Evolutionary conservation across 2,329 filamentous ascomycete species (phyloP), one percentile per base, ranked within the genome.

Genomic region (Neurospora sp.): DNA sequence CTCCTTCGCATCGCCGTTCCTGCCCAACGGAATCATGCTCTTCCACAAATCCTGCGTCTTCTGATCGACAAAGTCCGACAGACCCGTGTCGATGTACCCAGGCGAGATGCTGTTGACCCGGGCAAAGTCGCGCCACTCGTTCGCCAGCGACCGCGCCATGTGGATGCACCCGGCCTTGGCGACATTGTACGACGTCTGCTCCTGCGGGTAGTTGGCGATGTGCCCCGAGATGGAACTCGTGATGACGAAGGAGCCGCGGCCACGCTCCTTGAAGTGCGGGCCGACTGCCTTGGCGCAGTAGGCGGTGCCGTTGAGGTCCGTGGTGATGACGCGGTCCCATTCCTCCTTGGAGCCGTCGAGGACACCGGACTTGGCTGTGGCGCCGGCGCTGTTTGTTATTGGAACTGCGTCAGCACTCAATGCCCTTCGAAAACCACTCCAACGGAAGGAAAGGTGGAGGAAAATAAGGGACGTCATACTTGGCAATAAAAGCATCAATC

Each of bases 401-500:
- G 23, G 23, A 23, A 23, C 23, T 23, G 23, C 23, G 23, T 73
- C 23, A 73, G 70, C 46, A 68, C 57, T 57, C 38, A 19, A 40
- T 40, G 5, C 38, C 38, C 19, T 5, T 5, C 38, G 11, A 33
- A 43, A n/a, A 36, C 41, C 15, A 19, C 8, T 0, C 3, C 2
- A 41, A 8, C 8, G 40, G 15, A 4, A 12, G 12, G 1, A 36
- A 57, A 6, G 6, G 8, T 1, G 5, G 1, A 46, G 1, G 23
- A 4, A 23, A 23, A 6, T 0, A 12, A 38, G 88, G 85, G 38
- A 87, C 90, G n/a, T 46, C 41, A 52, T 86, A 89, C 79, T 93
- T 93, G 75, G 91, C 91, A 69, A 93, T 86, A 75, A 93, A 92
- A 72, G 89, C 86, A 73, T 93, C 91, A 70, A 93, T 87, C 67